A percentile compares a stretch with the other conserved stretches of the same genome.
Conservation (phyloP, 495 filamentous ascomycete species). For the Penicillium egyptiacum region DNA sequence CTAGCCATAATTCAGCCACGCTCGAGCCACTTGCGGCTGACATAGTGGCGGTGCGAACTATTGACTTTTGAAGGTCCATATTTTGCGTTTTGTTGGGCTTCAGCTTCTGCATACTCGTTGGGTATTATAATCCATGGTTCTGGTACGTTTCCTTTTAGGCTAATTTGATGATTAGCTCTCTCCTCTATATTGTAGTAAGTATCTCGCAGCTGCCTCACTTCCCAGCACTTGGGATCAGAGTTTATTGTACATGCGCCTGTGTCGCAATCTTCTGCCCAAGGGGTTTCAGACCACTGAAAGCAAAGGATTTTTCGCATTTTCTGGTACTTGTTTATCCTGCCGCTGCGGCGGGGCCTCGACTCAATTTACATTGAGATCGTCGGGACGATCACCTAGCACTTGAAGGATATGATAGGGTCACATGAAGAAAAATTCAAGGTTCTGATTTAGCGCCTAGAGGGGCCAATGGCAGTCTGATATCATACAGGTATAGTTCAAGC, state of each 20-base stretch:
- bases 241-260: slow-evolving; percentile 1
- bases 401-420: slow-evolving; percentile 10
- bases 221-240: not conserved
- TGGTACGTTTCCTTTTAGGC: not conserved
- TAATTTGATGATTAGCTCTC: not conserved
- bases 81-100: slow-evolving; percentile 19
- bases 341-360: not conserved
- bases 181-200: not conserved
- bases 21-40: slow-evolving; percentile 23
- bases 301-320: not conserved
- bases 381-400: slow-evolving; percentile 18
- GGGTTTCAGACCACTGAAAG: not conserved
- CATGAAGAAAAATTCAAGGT: not conserved
- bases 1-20: slow-evolving; percentile 17
- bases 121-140: not conserved
- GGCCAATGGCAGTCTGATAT: no score
- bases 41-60: slow-evolving; percentile 26
- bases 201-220: not conserved
- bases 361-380: slow-evolving; percentile 22
- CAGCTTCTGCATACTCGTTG: not conserved
- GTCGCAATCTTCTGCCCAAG: not conserved
- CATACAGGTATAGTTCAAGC: slow-evolving; percentile 13
- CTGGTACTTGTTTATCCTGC: not conserved
- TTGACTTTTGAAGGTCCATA: slow-evolving; percentile 4
- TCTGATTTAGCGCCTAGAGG: no score